phyloP scores from a whole-genome alignment of 495 filamentous ascomycete species.

The Cryomyces antarcticus region DNA sequence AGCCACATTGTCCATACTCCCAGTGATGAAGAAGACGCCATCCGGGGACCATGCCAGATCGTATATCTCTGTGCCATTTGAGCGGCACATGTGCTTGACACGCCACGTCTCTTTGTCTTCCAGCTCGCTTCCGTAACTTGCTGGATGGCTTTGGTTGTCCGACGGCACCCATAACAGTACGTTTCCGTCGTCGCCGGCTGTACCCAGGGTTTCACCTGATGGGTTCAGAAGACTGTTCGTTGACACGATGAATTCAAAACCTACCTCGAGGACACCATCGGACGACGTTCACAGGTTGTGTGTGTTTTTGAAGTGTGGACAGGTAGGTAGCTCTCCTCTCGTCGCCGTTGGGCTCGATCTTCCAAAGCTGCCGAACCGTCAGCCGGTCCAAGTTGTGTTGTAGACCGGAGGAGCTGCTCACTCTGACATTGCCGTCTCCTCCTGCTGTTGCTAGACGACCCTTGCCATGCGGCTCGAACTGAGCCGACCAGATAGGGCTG shows the following conservation, averaged over 20 bases:
- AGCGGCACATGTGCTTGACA: conserved; percentile 91
- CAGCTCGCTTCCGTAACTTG: conserved; percentile 61
- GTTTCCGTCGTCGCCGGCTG: conserved; percentile 92
- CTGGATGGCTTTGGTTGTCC: conserved; percentile 40
- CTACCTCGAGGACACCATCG: conserved; percentile 81
- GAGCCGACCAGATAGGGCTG: conserved; percentile 81
- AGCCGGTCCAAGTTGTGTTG: not conserved
- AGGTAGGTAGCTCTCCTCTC: conserved; percentile 76
- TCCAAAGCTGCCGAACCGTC: conserved; percentile 52
- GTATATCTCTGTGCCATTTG: conserved; percentile 77
- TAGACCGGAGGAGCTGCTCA: conserved; percentile 31
- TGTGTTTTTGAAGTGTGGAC: conserved; percentile 78
- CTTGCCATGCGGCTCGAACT: conserved; percentile 89
- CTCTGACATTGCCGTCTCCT: conserved; percentile 91
- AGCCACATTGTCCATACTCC: conserved; percentile 97
- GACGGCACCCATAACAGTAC: conserved; percentile 87
- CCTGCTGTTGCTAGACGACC: conserved; percentile 82
- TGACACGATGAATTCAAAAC: conserved; percentile 3
- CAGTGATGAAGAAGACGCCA: conserved; percentile 88
- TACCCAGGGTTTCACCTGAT: conserved; percentile 77
- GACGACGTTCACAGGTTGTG: conserved; percentile 95
- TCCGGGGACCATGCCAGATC: conserved; percentile 97
- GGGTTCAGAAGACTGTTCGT: conserved; percentile 7
- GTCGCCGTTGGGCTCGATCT: conserved; percentile 67
- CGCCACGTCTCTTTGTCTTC: conserved; percentile 97